A percentile compares a stretch with the other conserved stretches of the same genome.
These are phyloP conservation scores for Cyclotella cryptica DNA, from an alignment of 108 stramenopile genomes.

Conservation along the genomic window DNA sequence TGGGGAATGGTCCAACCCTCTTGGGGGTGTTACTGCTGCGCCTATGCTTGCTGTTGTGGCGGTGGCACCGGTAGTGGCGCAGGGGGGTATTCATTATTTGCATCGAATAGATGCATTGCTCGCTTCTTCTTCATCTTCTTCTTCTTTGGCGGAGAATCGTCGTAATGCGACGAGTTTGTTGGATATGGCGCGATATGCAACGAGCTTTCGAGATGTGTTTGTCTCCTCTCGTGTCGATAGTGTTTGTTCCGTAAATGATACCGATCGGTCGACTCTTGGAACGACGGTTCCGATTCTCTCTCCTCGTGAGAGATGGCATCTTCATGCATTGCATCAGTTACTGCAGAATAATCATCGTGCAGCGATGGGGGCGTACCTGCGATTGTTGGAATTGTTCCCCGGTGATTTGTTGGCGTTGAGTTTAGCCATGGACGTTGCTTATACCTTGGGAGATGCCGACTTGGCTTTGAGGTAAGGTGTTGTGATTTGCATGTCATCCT, in stretches of 20 bases:
- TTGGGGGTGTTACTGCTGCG: constrained; percentile 26
- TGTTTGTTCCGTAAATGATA: neutral
- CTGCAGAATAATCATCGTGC: constrained; percentile 65
- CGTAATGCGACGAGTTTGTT: constrained; percentile 26
- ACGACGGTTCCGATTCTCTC: constrained; percentile 44
- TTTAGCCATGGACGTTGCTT: constrained; percentile 80
- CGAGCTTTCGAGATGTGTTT: constrained; percentile 38
- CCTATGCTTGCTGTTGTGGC: constrained; percentile 83
- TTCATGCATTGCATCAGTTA: constrained; percentile 67
- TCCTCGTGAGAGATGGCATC: constrained; percentile 66
- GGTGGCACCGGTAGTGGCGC: constrained; percentile 77
- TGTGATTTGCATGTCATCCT: neutral
- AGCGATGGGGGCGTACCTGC: constrained; percentile 66
- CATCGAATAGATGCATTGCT: constrained; percentile 67
- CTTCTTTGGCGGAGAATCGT: no score
- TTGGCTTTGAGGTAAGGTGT: constrained; percentile 60
- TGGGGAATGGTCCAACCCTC: neutral
- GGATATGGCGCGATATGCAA: constrained; percentile 58
- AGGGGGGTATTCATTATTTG: constrained; percentile 72
- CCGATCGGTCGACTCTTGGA: neutral
- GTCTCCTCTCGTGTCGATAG: neutral
- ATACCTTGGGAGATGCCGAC: constrained; percentile 67
- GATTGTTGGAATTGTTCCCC: constrained; percentile 70
- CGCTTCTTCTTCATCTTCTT: neutral
- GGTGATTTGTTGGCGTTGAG: constrained; percentile 83